phyloP scores from a whole-genome alignment of 2,329 filamentous ascomycete species.

The Gaeumannomyces tritici region DNA sequence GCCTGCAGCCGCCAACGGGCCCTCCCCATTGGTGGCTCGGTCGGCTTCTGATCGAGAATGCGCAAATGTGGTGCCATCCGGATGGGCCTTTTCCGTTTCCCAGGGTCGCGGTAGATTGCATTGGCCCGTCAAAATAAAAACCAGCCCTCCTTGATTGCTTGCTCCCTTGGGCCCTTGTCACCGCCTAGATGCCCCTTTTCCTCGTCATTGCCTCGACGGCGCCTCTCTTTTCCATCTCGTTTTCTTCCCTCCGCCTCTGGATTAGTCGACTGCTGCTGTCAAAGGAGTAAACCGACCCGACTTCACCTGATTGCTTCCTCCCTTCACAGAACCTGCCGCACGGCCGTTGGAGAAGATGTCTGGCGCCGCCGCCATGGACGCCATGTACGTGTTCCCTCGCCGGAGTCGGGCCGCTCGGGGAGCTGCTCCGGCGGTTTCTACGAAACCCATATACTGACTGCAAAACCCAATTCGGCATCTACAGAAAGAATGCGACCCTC shows the following conservation, averaged over 20 bases:
- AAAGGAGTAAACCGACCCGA: neutral
- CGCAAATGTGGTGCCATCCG: no score
- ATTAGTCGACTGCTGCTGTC: neutral
- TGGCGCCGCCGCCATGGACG: slow-evolving; percentile 4
- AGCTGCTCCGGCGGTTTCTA: neutral
- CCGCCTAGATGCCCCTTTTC: neutral
- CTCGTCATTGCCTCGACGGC: neutral
- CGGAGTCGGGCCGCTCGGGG: neutral
- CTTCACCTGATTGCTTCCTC: neutral
- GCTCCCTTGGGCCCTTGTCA: neutral
- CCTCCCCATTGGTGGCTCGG: neutral
- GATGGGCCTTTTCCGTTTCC: neutral
- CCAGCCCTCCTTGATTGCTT: neutral
- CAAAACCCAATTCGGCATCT: neutral
- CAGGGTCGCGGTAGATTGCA: neutral
- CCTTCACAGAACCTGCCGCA: neutral
- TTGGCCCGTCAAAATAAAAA: neutral
- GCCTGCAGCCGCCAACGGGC: neutral
- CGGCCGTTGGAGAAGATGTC: neutral
- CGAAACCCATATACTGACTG: slow-evolving; percentile 4
- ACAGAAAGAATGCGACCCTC: slow-evolving; percentile 35
- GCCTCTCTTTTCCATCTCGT: neutral
- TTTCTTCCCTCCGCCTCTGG: neutral
- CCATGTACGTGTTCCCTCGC: neutral
- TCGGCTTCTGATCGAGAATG: neutral